These are phyloP conservation scores for Beauveria sp. DNA, from an alignment of 2,329 filamentous ascomycete genomes.

Conservation along the genomic window DNA sequence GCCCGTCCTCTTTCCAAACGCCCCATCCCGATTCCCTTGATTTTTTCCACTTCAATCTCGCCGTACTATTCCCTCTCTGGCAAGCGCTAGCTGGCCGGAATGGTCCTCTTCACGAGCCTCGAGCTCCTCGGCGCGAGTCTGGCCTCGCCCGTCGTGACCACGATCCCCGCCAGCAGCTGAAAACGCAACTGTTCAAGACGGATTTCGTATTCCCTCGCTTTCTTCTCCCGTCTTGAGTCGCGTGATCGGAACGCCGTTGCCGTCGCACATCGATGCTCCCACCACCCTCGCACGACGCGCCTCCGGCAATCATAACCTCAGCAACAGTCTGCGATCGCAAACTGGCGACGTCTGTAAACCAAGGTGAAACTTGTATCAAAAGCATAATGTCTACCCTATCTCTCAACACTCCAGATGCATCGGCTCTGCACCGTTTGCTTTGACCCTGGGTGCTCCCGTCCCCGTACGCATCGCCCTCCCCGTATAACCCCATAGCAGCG, in stretches of 20 bases:
- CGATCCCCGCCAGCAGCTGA: not conserved
- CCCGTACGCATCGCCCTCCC: not conserved
- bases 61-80: not conserved
- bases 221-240: not conserved
- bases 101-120: not conserved
- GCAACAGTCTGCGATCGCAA: not conserved
- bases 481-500: not conserved
- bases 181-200: not conserved
- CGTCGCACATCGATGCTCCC: not conserved
- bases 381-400: not conserved
- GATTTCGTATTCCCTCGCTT: not conserved
- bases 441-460: not conserved
- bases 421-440: not conserved
- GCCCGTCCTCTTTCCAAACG: not conserved
- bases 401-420: not conserved
- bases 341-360: not conserved
- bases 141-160: not conserved
- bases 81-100: not conserved
- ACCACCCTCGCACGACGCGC: not conserved
- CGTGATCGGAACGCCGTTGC: not conserved
- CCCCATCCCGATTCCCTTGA: not conserved
- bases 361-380: not conserved
- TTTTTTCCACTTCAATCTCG: not conserved
- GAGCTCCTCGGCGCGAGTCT: not conserved
- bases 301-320: not conserved